Evolutionary conservation across 2,329 filamentous ascomycete species (phyloP).

Genomic region (Colletotrichum higginsianum): DNA sequence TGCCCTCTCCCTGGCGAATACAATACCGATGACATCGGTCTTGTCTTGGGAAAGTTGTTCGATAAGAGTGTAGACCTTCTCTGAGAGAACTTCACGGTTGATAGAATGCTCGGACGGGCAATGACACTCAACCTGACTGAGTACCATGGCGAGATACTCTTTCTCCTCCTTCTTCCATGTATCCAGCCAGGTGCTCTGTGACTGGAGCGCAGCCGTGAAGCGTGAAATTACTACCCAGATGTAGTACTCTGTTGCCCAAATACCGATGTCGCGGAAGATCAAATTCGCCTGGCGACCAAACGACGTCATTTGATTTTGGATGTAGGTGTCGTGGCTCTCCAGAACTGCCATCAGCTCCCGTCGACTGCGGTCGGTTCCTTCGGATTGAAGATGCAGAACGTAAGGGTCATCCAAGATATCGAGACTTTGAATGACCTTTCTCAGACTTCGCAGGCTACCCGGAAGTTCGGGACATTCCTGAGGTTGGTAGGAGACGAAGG

Average conservation of each 20-base stretch:
- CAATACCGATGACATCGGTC: slow-evolving; percentile 67
- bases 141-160: slow-evolving; percentile 65
- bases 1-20: slow-evolving; percentile 77
- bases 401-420: slow-evolving; percentile 75
- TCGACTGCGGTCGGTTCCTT: slow-evolving; percentile 58
- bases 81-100: slow-evolving; percentile 58
- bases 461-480: slow-evolving; percentile 45
- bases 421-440: slow-evolving; percentile 57
- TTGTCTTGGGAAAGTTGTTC: slow-evolving; percentile 61
- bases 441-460: slow-evolving; percentile 61
- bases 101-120: slow-evolving; percentile 43
- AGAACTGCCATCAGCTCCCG: slow-evolving; percentile 57
- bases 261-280: slow-evolving; percentile 72
- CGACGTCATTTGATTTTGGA: slow-evolving; percentile 68
- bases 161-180: slow-evolving; percentile 66
- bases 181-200: slow-evolving; percentile 50
- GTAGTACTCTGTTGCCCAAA: slow-evolving; percentile 79
- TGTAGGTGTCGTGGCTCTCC: slow-evolving; percentile 64
- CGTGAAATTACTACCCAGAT: slow-evolving; percentile 64
- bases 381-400: slow-evolving; percentile 62
- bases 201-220: slow-evolving; percentile 46
- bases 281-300: slow-evolving; percentile 66
- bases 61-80: slow-evolving; percentile 72
- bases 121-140: slow-evolving; percentile 55
- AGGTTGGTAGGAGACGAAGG: slow-evolving; percentile 51